A percentile compares a stretch with the other conserved stretches of the same genome.
phyloP scores from a whole-genome alignment of 805 yeast species.

The Candida ipomoeae region DNA sequence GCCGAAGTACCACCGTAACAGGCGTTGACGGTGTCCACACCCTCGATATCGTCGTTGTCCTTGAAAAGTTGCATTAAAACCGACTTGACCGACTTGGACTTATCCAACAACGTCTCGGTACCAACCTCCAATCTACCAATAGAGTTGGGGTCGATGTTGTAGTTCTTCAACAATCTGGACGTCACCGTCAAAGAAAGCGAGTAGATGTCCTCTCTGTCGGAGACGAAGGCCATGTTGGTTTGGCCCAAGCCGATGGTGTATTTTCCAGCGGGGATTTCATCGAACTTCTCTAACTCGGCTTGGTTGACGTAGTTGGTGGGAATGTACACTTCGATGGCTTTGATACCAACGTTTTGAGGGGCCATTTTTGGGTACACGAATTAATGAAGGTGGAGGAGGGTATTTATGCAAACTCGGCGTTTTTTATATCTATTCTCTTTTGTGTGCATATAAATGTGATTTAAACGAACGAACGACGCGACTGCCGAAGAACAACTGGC shows the following conservation, averaged over 20 bases:
- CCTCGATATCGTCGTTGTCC: slow-evolving; percentile 88
- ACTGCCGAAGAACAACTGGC: not conserved
- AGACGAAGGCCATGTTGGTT: slow-evolving; percentile 95
- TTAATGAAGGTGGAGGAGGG: not conserved
- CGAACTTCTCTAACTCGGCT: slow-evolving; percentile 77
- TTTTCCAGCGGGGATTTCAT: slow-evolving; percentile 88
- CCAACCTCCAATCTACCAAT: slow-evolving; percentile 98
- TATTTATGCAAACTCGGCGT: not conserved
- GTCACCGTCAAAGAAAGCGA: slow-evolving; percentile 90
- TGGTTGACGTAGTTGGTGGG: slow-evolving; percentile 84
- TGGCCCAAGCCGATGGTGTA: slow-evolving; percentile 98
- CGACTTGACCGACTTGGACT: slow-evolving; percentile 94
- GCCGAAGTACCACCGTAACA: slow-evolving; percentile 99
- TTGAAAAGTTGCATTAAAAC: slow-evolving; percentile 92
- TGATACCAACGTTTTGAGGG: slow-evolving; percentile 90
- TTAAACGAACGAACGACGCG: slow-evolving; percentile 6
- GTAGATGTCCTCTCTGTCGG: slow-evolving; percentile 96
- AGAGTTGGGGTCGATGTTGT: slow-evolving; percentile 71
- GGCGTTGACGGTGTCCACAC: slow-evolving; percentile 93
- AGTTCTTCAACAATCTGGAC: slow-evolving; percentile 69
- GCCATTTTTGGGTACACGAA: slow-evolving; percentile 12
- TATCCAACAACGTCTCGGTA: slow-evolving; percentile 94
- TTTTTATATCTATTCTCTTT: slow-evolving; percentile 1
- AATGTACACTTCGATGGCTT: slow-evolving; percentile 89
- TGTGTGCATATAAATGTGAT: slow-evolving; percentile 2